These are phyloP conservation scores for Sporodiniella umbellata DNA, from an alignment of 371 early-diverging fungal species.

Conservation along the genomic window DNA sequence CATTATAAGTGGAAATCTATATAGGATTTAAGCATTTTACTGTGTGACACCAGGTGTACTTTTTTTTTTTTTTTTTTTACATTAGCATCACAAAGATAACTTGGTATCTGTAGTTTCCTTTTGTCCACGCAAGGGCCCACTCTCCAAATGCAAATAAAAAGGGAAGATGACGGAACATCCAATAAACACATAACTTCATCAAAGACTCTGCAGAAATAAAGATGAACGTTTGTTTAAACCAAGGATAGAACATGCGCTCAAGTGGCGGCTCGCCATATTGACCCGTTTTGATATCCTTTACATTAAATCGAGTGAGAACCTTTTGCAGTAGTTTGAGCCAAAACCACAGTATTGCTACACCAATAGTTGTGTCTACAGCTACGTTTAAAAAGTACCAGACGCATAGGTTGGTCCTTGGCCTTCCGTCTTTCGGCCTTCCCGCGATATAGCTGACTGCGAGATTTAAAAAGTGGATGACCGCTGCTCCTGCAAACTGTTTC, in stretches of 20 bases:
- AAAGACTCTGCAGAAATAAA: conserved; percentile 32
- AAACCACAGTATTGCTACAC: conserved; percentile 55
- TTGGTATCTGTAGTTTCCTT: conserved; percentile 40
- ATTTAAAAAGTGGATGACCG: conserved; percentile 58
- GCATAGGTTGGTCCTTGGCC: conserved; percentile 54
- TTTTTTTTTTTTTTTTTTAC: conserved; percentile 25
- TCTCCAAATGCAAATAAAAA: conserved; percentile 35
- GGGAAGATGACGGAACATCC: conserved; percentile 28
- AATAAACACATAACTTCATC: conserved; percentile 42
- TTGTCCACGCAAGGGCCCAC: conserved; percentile 39
- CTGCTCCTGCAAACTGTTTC: conserved; percentile 62
- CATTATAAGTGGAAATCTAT: conserved; percentile 57
- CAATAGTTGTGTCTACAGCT: conserved; percentile 61
- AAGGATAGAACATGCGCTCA: conserved; percentile 29
- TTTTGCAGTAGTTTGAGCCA: conserved; percentile 40
- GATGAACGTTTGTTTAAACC: conserved; percentile 34
- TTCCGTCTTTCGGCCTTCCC: conserved; percentile 38
- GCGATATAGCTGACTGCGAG: conserved; percentile 52
- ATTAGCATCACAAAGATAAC: conserved; percentile 50
- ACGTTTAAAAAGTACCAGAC: conserved; percentile 71
- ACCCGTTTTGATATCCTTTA: conserved; percentile 38
- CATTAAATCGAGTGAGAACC: conserved; percentile 16
- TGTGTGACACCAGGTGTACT: too few species aligned
- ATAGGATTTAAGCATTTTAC: not conserved
- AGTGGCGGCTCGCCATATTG: conserved; percentile 39